Conservation (phyloP, 1,139 yeast species). For the Yamadazyma atlantica region DNA sequence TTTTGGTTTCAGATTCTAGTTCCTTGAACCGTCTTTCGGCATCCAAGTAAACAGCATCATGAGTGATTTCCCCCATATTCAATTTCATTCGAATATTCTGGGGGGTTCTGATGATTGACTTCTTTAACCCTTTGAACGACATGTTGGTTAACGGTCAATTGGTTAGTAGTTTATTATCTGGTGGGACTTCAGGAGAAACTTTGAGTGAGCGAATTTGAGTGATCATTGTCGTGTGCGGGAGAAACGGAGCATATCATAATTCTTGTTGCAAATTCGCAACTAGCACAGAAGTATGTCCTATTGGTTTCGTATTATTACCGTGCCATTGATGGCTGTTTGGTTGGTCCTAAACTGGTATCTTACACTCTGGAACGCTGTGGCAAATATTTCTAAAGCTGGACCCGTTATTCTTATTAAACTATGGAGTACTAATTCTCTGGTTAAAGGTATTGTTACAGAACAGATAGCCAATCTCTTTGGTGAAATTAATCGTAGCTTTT, state of each 20-base stretch:
- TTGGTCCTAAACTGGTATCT: not conserved
- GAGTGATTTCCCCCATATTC: constrained; percentile 82
- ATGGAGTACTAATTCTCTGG: not conserved
- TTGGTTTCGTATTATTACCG: not conserved
- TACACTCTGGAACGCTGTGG: not conserved
- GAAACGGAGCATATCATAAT: no score
- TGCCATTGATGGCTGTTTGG: not conserved
- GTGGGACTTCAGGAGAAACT: not conserved
- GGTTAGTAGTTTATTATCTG: no score
- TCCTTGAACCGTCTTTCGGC: constrained; percentile 96
- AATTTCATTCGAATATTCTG: constrained; percentile 74
- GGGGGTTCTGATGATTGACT: constrained; percentile 84
- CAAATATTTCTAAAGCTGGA: not conserved
- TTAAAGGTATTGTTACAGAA: not conserved
- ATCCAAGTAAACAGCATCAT: constrained; percentile 86
- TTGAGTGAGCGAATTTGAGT: not conserved
- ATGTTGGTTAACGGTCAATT: constrained; percentile 34
- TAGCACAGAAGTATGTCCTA: not conserved
- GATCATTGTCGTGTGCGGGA: not conserved
- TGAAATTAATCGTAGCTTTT: not conserved
- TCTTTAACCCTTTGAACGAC: constrained; percentile 94
- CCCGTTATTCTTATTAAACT: not conserved
- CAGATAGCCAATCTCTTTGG: not conserved
- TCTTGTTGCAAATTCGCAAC: no score
- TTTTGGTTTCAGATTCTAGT: constrained; percentile 84